Percentiles rank a stretch among this genome's conserved stretches.
Conservation (phyloP, 2,329 filamentous ascomycete species). For the Colletotrichum echinochloae region DNA sequence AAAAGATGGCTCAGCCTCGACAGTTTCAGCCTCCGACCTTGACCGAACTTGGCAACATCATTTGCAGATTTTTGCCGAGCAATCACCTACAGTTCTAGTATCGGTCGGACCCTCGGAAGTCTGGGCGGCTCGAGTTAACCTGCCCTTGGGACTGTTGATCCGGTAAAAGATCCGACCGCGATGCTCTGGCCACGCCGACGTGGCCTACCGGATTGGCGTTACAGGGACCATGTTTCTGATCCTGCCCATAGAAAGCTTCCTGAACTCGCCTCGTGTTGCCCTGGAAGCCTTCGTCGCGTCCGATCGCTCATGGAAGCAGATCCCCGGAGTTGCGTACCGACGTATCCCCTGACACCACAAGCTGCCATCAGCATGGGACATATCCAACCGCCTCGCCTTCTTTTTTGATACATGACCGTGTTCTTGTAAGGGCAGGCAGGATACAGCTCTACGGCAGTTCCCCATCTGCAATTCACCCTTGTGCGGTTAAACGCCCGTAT, state of each 20-base stretch:
- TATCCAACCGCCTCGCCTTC: slow-evolving; percentile 14
- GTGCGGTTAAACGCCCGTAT: background rate
- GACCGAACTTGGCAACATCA: slow-evolving; percentile 38
- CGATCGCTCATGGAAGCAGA: slow-evolving; percentile 23
- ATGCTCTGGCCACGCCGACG: slow-evolving; percentile 29
- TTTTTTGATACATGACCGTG: background rate
- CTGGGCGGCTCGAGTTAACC: slow-evolving; percentile 38
- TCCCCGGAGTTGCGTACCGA: slow-evolving; percentile 24
- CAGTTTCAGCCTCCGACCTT: slow-evolving; percentile 38
- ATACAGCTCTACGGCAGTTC: slow-evolving; percentile 10
- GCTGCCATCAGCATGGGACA: slow-evolving; percentile 28
- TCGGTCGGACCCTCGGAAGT: slow-evolving; percentile 23
- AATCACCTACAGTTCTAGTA: slow-evolving; percentile 4
- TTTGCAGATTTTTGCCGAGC: slow-evolving; percentile 17
- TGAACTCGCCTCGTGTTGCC: slow-evolving; percentile 36
- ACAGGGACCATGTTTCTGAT: slow-evolving; percentile 32
- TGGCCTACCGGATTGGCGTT: slow-evolving; percentile 28
- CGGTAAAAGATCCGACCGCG: slow-evolving; percentile 20
- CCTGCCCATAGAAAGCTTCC: slow-evolving; percentile 25
- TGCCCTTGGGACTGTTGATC: slow-evolving; percentile 29
- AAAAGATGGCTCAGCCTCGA: slow-evolving; percentile 30
- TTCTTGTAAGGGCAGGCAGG: background rate
- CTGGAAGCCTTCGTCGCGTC: slow-evolving; percentile 21
- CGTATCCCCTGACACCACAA: slow-evolving; percentile 8
- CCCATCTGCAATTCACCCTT: background rate